phyloP scores from a whole-genome alignment of 1,139 yeast genomes.

The Scheffersomyces titani region DNA sequence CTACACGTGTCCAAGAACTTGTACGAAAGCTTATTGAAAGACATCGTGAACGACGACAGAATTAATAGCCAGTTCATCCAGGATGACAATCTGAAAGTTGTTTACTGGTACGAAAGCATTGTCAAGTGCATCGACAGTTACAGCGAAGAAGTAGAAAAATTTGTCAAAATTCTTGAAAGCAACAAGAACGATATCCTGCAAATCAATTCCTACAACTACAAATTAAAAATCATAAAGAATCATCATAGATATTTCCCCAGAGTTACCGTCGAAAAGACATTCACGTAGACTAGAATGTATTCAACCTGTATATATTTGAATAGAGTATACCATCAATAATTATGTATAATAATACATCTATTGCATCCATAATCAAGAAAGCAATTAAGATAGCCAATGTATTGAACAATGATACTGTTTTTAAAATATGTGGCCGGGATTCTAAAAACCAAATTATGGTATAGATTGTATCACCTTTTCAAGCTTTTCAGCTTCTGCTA shows the following conservation, averaged over 20 bases:
- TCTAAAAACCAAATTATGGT: not conserved
- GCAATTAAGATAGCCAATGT: not conserved
- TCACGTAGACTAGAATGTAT: not conserved
- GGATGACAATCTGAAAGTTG: conserved; percentile 14
- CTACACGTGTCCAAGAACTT: conserved; percentile 9
- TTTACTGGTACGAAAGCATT: conserved; percentile 24
- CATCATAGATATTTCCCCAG: conserved; percentile 45
- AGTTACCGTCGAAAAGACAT: conserved; percentile 12
- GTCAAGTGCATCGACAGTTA: conserved; percentile 26
- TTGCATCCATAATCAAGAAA: not conserved
- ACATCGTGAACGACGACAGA: conserved; percentile 10
- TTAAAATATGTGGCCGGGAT: not conserved
- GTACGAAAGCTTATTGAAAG: conserved; percentile 8
- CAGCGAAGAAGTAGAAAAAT: conserved; percentile 19
- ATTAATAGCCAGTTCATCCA: conserved; percentile 16
- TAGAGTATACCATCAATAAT: not conserved
- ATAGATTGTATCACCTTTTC: not conserved
- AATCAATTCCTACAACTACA: conserved; percentile 10
- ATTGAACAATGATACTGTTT: not conserved
- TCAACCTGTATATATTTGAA: not conserved
- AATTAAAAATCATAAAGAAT: conserved; percentile 23
- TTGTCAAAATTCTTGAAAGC: conserved; percentile 10
- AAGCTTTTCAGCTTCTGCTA: conserved; percentile 4
- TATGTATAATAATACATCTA: not conserved
- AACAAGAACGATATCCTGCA: conserved; percentile 3